These are phyloP conservation scores for Trichosporon inkin DNA, from an alignment of 1,284 basidiomycete genomes.

Conservation along the genomic window DNA sequence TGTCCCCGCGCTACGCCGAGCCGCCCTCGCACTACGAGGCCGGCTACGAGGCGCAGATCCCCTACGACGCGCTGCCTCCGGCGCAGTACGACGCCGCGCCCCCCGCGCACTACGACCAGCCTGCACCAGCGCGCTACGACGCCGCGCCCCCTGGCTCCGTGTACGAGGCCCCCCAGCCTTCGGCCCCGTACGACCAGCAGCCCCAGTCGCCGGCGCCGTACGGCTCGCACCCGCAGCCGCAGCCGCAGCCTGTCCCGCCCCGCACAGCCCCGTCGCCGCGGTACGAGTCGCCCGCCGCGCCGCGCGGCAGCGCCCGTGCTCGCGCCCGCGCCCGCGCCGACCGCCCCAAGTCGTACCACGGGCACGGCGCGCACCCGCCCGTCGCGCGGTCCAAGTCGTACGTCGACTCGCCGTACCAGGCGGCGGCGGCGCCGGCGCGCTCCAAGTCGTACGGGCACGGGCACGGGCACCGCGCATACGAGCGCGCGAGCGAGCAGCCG, in stretches of 20 bases:
- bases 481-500: not conserved
- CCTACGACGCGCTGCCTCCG: not conserved
- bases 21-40: not conserved
- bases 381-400: slow-evolving; percentile 3
- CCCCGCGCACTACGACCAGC: not conserved
- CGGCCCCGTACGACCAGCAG: too few species aligned
- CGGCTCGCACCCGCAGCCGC: too few species aligned
- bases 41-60: not conserved
- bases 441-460: slow-evolving; percentile 5
- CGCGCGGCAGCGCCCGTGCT: not conserved
- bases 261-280: not conserved
- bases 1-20: not conserved
- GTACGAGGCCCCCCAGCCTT: too few species aligned
- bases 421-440: not conserved
- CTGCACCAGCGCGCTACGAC: not conserved
- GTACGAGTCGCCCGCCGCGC: not conserved
- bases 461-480: too few species aligned
- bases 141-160: too few species aligned
- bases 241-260: not conserved
- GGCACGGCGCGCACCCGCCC: not conserved
- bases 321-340: not conserved
- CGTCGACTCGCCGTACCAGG: not conserved
- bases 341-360: not conserved
- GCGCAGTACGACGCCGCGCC: too few species aligned
- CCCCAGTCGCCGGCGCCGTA: too few species aligned